Base-by-base conservation (phyloP, 768 basidiomycete species). In the Trametes cubensis region DNA sequence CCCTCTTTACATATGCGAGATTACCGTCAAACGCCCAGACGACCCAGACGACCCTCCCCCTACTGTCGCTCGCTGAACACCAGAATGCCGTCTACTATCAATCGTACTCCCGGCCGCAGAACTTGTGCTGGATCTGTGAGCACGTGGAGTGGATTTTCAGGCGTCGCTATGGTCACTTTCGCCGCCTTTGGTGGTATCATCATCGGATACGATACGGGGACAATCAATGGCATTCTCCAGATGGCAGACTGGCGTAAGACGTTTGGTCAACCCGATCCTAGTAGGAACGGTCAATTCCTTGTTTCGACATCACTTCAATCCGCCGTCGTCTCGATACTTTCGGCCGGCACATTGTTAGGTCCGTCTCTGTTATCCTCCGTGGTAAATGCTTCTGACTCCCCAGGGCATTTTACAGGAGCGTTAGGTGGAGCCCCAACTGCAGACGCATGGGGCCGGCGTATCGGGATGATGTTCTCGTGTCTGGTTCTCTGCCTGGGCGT, bases 301-400 rank as follows among this genome's bases (percentile, higher is more conserved):
- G 34, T 34, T 11, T 34, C 34, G 10, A 34, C 34, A 10, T 6
- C 34, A 11, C 34, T 34, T 5, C 34, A 75, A 63, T 85, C 84
- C 4, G 77, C 84, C 67, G 76, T 87, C 78, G 70, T 80, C 45
- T 85, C 85, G 42, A 89, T 91, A 67, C 84, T 92, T 26, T 92
- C 90, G 3, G 90, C 88, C 6, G 93, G 92, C 61, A 94, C 92
- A n/a, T 92, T 94, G 79, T 85, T 91, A 63, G 91, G 74, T 72
- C 40, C 52, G 64, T 64, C 28, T 34, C 45, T 39, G 60, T 4
- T 21, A 3, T 25, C 21, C 6, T 17, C 13, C n/a, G 23, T 8
- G 18, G 18, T 46, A 6, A 28, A 30, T 25, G 10, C 18, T 13
- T 18, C 17, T 10, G 20, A 30, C 5, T 21, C 7, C 21, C 23